Conservation (phyloP, 768 basidiomycete species). For the Suillus discolor region DNA sequence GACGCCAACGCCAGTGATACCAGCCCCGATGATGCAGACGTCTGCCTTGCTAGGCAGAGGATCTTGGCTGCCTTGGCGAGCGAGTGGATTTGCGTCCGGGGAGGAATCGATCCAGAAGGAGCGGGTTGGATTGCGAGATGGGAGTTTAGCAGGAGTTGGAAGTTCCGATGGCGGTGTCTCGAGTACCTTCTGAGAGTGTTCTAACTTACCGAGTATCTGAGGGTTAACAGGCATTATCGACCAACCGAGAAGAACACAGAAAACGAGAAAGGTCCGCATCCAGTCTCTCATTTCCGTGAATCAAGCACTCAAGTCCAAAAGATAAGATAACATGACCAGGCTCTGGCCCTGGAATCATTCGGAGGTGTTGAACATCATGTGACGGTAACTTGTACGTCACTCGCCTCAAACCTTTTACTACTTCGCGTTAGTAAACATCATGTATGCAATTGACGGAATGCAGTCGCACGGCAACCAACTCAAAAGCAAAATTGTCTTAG, state of each 20-base stretch:
- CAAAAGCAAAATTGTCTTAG: too few species aligned
- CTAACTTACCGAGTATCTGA: slow-evolving; percentile 1
- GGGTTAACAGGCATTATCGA: slow-evolving; percentile 1
- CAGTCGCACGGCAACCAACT: too few species aligned
- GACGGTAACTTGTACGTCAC: too few species aligned
- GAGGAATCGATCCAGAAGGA: slow-evolving; percentile 72
- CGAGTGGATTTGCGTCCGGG: slow-evolving; percentile 66
- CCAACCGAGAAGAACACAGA: not conserved
- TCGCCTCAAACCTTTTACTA: too few species aligned
- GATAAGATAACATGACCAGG: slow-evolving; percentile 1
- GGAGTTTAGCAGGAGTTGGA: slow-evolving; percentile 38
- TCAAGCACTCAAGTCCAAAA: not conserved
- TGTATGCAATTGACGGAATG: too few species aligned
- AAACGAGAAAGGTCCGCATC: not conserved
- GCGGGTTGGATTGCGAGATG: slow-evolving; percentile 62
- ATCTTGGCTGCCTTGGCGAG: slow-evolving; percentile 65
- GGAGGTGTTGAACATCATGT: too few species aligned
- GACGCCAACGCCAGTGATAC: slow-evolving; percentile 74
- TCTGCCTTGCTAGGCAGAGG: slow-evolving; percentile 62
- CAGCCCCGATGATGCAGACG: slow-evolving; percentile 78
- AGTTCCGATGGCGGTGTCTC: slow-evolving; percentile 3
- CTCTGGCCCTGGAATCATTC: too few species aligned
- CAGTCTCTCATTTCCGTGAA: not conserved
- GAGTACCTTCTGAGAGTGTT: slow-evolving; percentile 3
- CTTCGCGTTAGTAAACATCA: too few species aligned